A percentile compares a stretch with the other conserved stretches of the same genome.
Evolutionary conservation across 2,329 filamentous ascomycete species (phyloP).

Genomic region (Penicillium rolfsii): DNA sequence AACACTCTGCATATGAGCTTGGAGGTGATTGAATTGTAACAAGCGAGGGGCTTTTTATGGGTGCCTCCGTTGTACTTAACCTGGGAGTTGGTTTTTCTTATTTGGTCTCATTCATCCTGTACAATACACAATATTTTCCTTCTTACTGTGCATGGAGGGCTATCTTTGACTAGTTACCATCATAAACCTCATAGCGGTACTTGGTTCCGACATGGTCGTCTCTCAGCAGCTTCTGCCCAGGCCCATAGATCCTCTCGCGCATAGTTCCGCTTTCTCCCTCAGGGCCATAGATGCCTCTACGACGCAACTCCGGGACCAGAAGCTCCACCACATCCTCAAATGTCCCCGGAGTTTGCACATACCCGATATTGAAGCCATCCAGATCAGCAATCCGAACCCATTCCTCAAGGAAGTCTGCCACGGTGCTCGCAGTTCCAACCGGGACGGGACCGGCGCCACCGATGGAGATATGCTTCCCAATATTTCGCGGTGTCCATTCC

Average conservation of each 20-base stretch:
- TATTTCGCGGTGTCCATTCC: neutral
- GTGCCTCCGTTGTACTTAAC: constrained; percentile 11
- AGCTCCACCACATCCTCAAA: constrained; percentile 6
- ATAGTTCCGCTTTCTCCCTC: neutral
- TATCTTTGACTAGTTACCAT: neutral
- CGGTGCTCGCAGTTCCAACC: neutral
- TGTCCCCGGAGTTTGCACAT: constrained; percentile 1
- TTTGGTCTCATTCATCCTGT: constrained; percentile 26
- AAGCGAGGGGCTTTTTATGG: neutral
- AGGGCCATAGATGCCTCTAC: neutral
- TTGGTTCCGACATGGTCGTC: constrained; percentile 2
- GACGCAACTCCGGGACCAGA: neutral
- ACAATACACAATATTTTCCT: constrained; percentile 27
- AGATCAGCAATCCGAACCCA: constrained; percentile 1
- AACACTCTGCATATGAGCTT: constrained; percentile 11
- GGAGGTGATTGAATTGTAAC: neutral
- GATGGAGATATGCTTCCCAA: neutral
- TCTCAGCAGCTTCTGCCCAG: neutral
- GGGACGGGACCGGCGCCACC: neutral
- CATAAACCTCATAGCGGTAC: constrained; percentile 4
- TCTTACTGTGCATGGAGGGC: constrained; percentile 11
- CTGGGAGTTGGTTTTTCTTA: constrained; percentile 25
- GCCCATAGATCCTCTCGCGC: constrained; percentile 3
- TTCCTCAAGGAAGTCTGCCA: neutral
- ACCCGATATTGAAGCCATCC: constrained; percentile 4